Evolutionary conservation across 2,329 filamentous ascomycete genomes (phyloP), one percentile per base, ranked within the genome.

Genomic region (Fusarium secorum): DNA sequence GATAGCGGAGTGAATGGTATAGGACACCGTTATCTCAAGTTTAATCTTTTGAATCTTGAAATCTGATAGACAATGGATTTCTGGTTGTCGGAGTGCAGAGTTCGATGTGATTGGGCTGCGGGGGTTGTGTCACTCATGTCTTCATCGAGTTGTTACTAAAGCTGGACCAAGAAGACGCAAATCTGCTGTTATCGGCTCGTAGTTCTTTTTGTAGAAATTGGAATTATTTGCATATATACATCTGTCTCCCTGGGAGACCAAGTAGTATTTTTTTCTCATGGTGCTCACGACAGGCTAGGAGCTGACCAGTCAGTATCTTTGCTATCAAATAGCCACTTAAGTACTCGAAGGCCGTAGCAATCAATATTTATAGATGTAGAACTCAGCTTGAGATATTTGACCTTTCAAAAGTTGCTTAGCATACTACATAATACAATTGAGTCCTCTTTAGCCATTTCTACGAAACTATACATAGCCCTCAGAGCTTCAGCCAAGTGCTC

Each of bases 401-500:
- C 7, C 20, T n/a, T 39, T n/a, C 8, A 9, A 39, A n/a, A 9
- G 7, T n/a, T 10, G 7, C 36, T 9, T 8, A 39, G 9, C 1
- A 22, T 15, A 7, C 20, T 13, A 13, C 1, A 38, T 2, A 13
- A 11, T 20, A 11, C 18, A 38, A 20, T 20, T 10, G 5, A 36
- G 18, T 20, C 3, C 35, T n/a, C 20, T n/a, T n/a, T 14, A 14
- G 7, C 1, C 7, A 9, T 39, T n/a, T 39, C 7, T 14, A 8
- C 4, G 0, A 9, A 1, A 5, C 36, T 3, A 8, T 14, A 2
- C 20, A 22, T 14, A 9, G 13, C 38, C 11, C 7, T 22, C 20
- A n/a, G 3, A 38, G 36, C 20, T n/a, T 13, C 20, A 39, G 20
- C 20, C 11, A 14, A 39, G 38, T n/a, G 20, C 7, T 39, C 1